Evolutionary conservation across 1,139 yeast genomes (phyloP), one percentile per base, ranked within the genome.

Genomic region (Geotrichum bryndzae): DNA sequence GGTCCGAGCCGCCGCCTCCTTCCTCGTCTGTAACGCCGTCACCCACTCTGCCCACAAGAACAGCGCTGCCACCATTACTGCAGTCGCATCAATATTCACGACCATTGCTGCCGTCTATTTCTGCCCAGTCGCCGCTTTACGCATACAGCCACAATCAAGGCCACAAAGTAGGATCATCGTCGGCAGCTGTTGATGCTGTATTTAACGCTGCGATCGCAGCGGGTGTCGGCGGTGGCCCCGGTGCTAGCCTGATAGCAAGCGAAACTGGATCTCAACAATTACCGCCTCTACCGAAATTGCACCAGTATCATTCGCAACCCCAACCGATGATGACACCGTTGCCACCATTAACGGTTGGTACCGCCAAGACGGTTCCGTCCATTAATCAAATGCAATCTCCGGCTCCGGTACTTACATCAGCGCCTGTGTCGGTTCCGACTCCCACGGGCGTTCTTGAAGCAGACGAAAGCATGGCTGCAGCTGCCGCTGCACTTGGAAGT

Each of bases 401-500:
- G 10, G 48, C 7, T n/a, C 48, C n/a, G n/a, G 22, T n/a, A n/a
- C 18, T 18, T 41, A 15, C 48, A 1, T 18, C 48, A 41, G 22
- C 48, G 18, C n/a, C 48, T 5, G 48, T 41, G 10, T 41, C 48
- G n/a, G 48, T 41, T 13, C 3, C 48, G 18, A 41, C 48, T 3
- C 10, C 48, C 10, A 41, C 48, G 8, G 18, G 48, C 22, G n/a
- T 41, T 5, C 22, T 41, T 10, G 48, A 41, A 15, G 22, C 48
- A 5, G 48, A 41, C 18, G 48, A 41, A 18, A 41, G 48, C 18
- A 41, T 41, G 48, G 48, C 48, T n/a, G 48, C 48, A 41, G 48
- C 48, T 41, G 48, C 48, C 8, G 48, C 53, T 13, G 58, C 58
- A 11, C 35, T 55, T 15, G 58, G 58, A n/a, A 46, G 58, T 48